These are phyloP conservation scores for Babesia bigemina DNA, from an alignment of 169 alveolate species.

Conservation along the genomic window DNA sequence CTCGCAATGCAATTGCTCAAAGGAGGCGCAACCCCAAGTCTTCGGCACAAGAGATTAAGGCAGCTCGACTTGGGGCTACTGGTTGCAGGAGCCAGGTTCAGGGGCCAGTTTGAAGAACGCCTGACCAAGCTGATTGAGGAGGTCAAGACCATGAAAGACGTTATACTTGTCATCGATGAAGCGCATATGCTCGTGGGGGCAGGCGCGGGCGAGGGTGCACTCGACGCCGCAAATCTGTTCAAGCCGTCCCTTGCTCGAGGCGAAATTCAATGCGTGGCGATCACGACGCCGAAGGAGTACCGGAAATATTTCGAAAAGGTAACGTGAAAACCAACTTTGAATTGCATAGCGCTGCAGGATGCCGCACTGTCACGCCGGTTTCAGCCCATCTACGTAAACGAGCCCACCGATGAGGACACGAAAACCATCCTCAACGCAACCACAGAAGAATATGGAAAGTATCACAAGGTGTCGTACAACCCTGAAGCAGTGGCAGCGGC, in stretches of 20 bases:
- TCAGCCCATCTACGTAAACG: conserved; percentile 83
- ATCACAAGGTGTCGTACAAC: conserved; percentile 81
- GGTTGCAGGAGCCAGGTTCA: conserved; percentile 86
- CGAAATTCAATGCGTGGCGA: conserved; percentile 82
- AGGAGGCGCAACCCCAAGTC: conserved; percentile 15
- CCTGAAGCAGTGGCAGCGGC: conserved; percentile 70
- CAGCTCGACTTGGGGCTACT: conserved; percentile 73
- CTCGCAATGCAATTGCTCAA: conserved; percentile 46
- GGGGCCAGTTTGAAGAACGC: conserved; percentile 91
- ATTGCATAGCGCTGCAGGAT: conserved; percentile 65
- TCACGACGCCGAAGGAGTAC: conserved; percentile 78
- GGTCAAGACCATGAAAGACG: conserved; percentile 79
- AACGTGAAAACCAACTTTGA: background rate
- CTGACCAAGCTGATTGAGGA: conserved; percentile 82
- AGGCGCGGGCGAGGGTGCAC: conserved; percentile 86
- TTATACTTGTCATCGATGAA: conserved; percentile 87
- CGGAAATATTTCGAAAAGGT: conserved; percentile 73
- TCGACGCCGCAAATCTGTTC: conserved; percentile 88
- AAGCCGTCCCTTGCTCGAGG: conserved; percentile 89
- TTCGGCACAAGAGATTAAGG: conserved; percentile 32
- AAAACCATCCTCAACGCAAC: conserved; percentile 77
- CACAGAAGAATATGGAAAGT: conserved; percentile 78
- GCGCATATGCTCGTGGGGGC: conserved; percentile 84
- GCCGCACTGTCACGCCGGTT: conserved; percentile 87
- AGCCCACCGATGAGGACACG: conserved; percentile 77